Evolutionary conservation across 495 filamentous ascomycete species (phyloP).

Genomic region (Tetracladium setigerum): DNA sequence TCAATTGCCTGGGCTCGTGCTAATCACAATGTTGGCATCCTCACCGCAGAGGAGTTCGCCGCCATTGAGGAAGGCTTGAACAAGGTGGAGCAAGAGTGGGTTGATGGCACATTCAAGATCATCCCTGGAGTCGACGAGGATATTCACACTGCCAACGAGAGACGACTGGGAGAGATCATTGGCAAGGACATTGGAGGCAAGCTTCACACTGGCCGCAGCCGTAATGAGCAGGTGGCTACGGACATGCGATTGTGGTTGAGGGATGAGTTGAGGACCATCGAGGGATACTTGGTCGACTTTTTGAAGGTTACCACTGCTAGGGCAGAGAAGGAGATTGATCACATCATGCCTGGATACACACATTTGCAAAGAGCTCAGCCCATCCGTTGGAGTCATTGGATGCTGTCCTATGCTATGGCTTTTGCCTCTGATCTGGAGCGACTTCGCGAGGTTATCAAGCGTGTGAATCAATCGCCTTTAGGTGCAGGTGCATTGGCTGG

Average conservation of each 20-base stretch:
- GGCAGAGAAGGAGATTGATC: slow-evolving; percentile 66
- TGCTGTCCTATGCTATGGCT: slow-evolving; percentile 70
- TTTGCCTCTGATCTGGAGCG: slow-evolving; percentile 76
- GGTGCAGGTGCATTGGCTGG: slow-evolving; percentile 87
- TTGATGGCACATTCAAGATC: slow-evolving; percentile 49
- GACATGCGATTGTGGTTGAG: slow-evolving; percentile 92
- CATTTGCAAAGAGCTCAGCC: slow-evolving; percentile 91
- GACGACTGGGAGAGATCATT: slow-evolving; percentile 81
- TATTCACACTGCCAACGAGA: slow-evolving; percentile 84
- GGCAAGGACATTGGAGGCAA: slow-evolving; percentile 83
- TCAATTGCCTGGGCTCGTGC: slow-evolving; percentile 85
- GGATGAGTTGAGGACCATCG: slow-evolving; percentile 66
- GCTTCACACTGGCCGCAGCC: slow-evolving; percentile 83
- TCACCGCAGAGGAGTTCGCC: slow-evolving; percentile 66
- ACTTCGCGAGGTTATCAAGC: slow-evolving; percentile 63
- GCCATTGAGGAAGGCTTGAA: slow-evolving; percentile 72
- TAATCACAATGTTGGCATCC: slow-evolving; percentile 68
- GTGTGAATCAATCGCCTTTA: slow-evolving; percentile 74
- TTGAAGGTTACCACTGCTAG: slow-evolving; percentile 63
- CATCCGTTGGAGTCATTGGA: slow-evolving; percentile 82
- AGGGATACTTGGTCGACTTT: slow-evolving; percentile 59
- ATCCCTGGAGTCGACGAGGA: slow-evolving; percentile 51
- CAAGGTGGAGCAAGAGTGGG: slow-evolving; percentile 73
- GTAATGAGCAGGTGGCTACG: slow-evolving; percentile 91
- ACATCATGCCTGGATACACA: slow-evolving; percentile 69